Conservation (phyloP, 2,329 filamentous ascomycete genomes). For the Xylariaceae sp. region DNA sequence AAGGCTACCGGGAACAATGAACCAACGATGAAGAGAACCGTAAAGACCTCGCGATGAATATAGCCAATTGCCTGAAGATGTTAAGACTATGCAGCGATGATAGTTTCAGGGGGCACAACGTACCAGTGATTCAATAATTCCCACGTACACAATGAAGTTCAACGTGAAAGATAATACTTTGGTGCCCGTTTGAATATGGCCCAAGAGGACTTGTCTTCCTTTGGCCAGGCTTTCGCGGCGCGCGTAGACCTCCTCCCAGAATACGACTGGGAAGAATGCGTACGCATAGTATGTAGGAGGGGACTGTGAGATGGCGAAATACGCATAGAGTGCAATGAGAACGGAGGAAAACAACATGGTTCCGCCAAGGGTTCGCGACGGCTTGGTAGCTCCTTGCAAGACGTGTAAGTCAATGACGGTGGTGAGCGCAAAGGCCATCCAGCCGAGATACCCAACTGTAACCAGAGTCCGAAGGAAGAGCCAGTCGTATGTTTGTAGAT, state of each 20-base stretch:
- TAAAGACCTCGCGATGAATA: slow-evolving; percentile 83
- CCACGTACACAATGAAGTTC: slow-evolving; percentile 63
- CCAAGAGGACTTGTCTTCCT: slow-evolving; percentile 64
- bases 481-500: slow-evolving; percentile 98
- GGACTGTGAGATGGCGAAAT: slow-evolving; percentile 74
- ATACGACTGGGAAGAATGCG: slow-evolving; percentile 83
- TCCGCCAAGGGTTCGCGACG: slow-evolving; percentile 56
- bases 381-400: slow-evolving; percentile 61
- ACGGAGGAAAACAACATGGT: slow-evolving; percentile 67
- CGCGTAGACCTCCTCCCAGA: slow-evolving; percentile 94
- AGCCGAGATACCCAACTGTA: slow-evolving; percentile 86
- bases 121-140: slow-evolving; percentile 72
- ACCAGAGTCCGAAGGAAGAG: slow-evolving; percentile 86
- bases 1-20: slow-evolving; percentile 73
- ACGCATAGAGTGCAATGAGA: slow-evolving; percentile 69
- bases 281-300: slow-evolving; percentile 85
- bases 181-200: slow-evolving; percentile 57
- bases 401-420: slow-evolving; percentile 87
- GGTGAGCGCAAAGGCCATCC: slow-evolving; percentile 88
- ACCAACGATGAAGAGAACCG: slow-evolving; percentile 69
- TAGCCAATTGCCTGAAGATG: slow-evolving; percentile 73
- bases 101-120: slow-evolving; percentile 26
- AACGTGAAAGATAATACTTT: slow-evolving; percentile 56
- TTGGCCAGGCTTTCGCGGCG: slow-evolving; percentile 63
- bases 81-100: slow-evolving; percentile 2